Conservation (phyloP, 2,329 filamentous ascomycete species). For the Shiraia bambusicola region DNA sequence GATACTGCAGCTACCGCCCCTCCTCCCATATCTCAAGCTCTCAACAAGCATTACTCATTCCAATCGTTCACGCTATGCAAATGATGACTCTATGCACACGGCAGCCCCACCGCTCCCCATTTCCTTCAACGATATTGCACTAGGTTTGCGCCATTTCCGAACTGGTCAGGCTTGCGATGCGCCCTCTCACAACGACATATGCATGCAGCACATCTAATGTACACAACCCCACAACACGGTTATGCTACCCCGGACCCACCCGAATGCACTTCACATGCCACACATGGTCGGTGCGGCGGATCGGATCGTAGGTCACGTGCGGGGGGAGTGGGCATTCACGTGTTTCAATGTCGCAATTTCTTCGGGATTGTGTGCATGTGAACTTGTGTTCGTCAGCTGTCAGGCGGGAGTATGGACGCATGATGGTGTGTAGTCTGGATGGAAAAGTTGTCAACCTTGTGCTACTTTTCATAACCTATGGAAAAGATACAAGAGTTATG, state of each 20-base stretch:
- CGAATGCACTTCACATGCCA: constrained; percentile 10
- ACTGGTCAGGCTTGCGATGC: background rate
- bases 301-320: constrained; percentile 8
- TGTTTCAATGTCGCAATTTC: background rate
- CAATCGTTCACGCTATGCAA: background rate
- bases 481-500: too few species aligned
- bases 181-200: background rate
- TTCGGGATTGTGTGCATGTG: background rate
- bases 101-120: constrained; percentile 1
- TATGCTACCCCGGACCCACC: constrained; percentile 17
- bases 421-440: too few species aligned
- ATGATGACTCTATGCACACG: background rate
- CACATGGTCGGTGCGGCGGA: constrained; percentile 11
- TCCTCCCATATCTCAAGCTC: background rate
- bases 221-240: background rate
- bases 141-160: background rate
- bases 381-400: background rate
- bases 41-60: background rate
- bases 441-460: too few species aligned
- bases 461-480: too few species aligned
- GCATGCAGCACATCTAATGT: too few species aligned
- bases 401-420: too few species aligned
- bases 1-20: background rate
- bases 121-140: background rate
- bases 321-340: constrained; percentile 1